Evolutionary conservation across 306 rosid genomes (phyloP), one percentile per base, ranked within the genome.

Genomic region (Luffa acutangula): DNA sequence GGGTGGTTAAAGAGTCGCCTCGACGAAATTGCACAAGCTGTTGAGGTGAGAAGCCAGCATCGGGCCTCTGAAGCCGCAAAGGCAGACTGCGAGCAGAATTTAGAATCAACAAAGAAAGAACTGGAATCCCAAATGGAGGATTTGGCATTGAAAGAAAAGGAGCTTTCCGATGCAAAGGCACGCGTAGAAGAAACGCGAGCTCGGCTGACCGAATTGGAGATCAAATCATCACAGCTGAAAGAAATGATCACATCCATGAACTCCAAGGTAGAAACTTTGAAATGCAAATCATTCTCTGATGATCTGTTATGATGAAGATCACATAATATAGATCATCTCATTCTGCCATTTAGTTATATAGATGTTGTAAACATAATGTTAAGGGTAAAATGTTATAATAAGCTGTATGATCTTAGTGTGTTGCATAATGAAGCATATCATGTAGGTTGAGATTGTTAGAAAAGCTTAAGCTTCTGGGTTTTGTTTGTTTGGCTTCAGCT

Each of bases 101-200:
- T 87, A 10, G 90, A 90, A 76, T 78, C 90, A 31, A 3, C 80
- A 56, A 90, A 81, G 87, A 82, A 87, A 79, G 83, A 90, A 72
- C 86, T 94, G n/a, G 83, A 84, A 66, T 81, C 86, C 14, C 89
- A 86, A 60, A 56, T 85, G 87, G 87, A 86, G 82, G 81, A 39
- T 78, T 79, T 93, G 89, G 82, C 81, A 66, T 52, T 73, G 64
- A 93, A 91, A 88, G 96, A 91, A 81, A 74, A 90, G 72, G 96
- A 88, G 85, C 20, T 88, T 71, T 83, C 85, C 58, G 84, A 80
- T 75, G 82, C 91, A 11, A 86, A 87, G 85, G 62, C 70, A 37
- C 58, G 58, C 49, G 88, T 90, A 52, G 86, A 88, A 9, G 85
- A 84, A 77, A 89, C 88, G 25, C 83, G 67, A 83, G 90, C 85